These are phyloP conservation scores for Zygosaccharomyces gambellarensis DNA, from an alignment of 805 yeast species.

Conservation along the genomic window DNA sequence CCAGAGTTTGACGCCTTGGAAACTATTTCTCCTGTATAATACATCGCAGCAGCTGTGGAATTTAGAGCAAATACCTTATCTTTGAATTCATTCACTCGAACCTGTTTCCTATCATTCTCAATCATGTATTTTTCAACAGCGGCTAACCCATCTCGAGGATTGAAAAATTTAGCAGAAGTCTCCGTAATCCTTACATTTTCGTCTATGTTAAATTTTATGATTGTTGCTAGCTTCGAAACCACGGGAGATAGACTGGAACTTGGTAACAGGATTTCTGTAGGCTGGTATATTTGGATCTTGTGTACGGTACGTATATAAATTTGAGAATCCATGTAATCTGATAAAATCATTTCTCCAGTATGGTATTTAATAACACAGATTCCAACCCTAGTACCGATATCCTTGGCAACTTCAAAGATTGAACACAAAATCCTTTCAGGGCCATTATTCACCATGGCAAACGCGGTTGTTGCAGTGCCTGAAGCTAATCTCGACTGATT, in stretches of 20 bases:
- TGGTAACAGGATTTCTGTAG: slow-evolving; percentile 38
- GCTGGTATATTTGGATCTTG: slow-evolving; percentile 35
- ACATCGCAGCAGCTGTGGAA: slow-evolving; percentile 35
- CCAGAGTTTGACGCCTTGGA: slow-evolving; percentile 9
- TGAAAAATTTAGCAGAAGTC: slow-evolving; percentile 27
- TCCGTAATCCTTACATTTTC: slow-evolving; percentile 26
- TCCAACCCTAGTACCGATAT: slow-evolving; percentile 35
- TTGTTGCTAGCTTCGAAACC: slow-evolving; percentile 33
- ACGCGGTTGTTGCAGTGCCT: background rate
- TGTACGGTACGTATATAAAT: slow-evolving; percentile 44
- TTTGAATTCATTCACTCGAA: slow-evolving; percentile 20
- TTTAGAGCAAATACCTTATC: slow-evolving; percentile 33
- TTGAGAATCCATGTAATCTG: slow-evolving; percentile 41
- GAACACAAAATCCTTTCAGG: slow-evolving; percentile 25
- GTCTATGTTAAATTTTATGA: slow-evolving; percentile 35
- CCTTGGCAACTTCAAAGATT: slow-evolving; percentile 27
- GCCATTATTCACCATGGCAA: background rate
- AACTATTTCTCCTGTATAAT: slow-evolving; percentile 19
- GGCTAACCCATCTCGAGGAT: slow-evolving; percentile 24
- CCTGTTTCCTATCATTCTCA: slow-evolving; percentile 4
- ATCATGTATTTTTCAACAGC: slow-evolving; percentile 21
- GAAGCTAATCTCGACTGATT: slow-evolving; percentile 1
- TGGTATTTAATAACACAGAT: slow-evolving; percentile 37
- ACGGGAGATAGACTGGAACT: slow-evolving; percentile 24
- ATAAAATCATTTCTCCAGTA: slow-evolving; percentile 37